Evolutionary conservation across 179 eudicot species (phyloP), one percentile per base, ranked within the genome.

Genomic region (Dionaea muscipula): DNA sequence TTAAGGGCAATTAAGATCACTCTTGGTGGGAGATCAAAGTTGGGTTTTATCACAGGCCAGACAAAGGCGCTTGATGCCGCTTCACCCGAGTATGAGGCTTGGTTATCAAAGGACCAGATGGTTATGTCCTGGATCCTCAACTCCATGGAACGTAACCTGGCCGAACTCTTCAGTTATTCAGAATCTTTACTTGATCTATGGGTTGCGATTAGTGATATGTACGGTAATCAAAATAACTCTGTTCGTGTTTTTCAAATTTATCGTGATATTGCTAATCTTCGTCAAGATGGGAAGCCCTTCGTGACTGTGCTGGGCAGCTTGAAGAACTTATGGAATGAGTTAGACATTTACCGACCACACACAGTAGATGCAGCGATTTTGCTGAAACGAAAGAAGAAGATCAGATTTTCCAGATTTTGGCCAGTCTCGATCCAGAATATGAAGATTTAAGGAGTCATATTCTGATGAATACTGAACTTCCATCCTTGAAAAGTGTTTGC

Each of bases 91-190:
- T 50, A 50, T 50, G 33, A 26, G 18, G 35, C 5, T 3, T 50
- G 33, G 54, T 12, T 10, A 0, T 2, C 33, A 25, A 50, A 26
- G 1, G 54, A 50, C 35, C 4, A 24, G 2, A 11, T 50, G 18
- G 54, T 50, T 20, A 50, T 50, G 54, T 50, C 54, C 14, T 50
- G 54, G 54, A 24, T 50, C 13, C 14, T 50, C n/a, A 50, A 50
- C 17, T 50, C 35, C 0, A 6, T 50, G 54, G 54, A 50, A 7
- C 5, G 8, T 4, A 24, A 50, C 9, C n/a, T 50, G 13, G 16
- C 16, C 11, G 31, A 50, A 27, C 13, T 24, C n/a, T 50, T 50
- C 19, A n/a, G 7, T 24, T 50, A 16, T 26, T 24, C 3, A 10
- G 35, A 50, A 6, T 3, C 49, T 5, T 18, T 18, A 4, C 5